Evolutionary conservation across 768 basidiomycete genomes (phyloP).

Genomic region (Lentinula aciculospora): DNA sequence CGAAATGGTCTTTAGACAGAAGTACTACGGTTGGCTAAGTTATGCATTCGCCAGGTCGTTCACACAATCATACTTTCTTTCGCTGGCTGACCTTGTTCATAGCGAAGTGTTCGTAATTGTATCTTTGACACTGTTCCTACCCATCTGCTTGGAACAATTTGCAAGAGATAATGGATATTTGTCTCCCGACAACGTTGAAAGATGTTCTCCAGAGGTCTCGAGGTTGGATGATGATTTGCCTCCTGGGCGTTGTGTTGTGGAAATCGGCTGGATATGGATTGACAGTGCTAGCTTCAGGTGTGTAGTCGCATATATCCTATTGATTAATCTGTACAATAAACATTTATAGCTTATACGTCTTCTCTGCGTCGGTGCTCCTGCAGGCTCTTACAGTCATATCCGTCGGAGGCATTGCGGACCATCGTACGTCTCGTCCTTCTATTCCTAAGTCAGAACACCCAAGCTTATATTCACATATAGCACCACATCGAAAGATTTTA

Average conservation of each 20-base stretch:
- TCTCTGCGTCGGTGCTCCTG: slow-evolving; percentile 81
- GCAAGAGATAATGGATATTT: slow-evolving; percentile 84
- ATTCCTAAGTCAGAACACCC: not conserved
- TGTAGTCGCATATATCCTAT: slow-evolving; percentile 12
- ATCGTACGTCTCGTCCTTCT: slow-evolving; percentile 47
- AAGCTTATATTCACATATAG: slow-evolving; percentile 14
- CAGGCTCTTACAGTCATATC: slow-evolving; percentile 96
- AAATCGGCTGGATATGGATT: slow-evolving; percentile 79
- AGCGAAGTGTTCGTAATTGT: slow-evolving; percentile 83
- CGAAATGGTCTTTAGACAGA: not conserved
- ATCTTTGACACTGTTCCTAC: slow-evolving; percentile 75
- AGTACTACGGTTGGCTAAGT: slow-evolving; percentile 60
- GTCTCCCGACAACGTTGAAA: slow-evolving; percentile 58
- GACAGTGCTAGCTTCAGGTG: slow-evolving; percentile 92
- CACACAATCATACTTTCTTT: not conserved
- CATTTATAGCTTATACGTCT: slow-evolving; percentile 67
- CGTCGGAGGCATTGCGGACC: slow-evolving; percentile 88
- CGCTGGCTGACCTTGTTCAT: not conserved
- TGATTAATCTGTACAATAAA: not conserved
- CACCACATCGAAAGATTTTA: slow-evolving; percentile 72
- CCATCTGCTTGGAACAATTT: slow-evolving; percentile 83
- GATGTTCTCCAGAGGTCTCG: slow-evolving; percentile 34
- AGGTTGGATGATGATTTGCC: slow-evolving; percentile 17
- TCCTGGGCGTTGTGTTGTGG: slow-evolving; percentile 66
- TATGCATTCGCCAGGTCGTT: slow-evolving; percentile 81